phyloP scores from a whole-genome alignment of 257 asterid species.

The Solanum arcanum region DNA sequence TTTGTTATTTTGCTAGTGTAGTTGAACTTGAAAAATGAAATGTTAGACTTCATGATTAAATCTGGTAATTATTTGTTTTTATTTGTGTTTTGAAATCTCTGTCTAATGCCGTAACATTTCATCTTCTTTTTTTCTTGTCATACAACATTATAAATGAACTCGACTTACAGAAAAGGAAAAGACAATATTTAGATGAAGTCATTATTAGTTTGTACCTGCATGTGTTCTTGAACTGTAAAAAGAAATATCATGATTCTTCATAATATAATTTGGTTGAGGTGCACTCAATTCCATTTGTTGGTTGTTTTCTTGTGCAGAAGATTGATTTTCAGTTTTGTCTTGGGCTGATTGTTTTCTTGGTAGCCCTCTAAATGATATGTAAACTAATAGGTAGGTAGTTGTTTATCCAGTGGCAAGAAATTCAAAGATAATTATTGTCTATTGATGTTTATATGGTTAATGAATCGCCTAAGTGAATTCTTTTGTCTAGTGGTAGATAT shows the following conservation, averaged over 20 bases:
- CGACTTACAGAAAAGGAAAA: not conserved
- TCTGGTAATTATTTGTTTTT: not conserved
- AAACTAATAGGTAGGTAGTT: no score
- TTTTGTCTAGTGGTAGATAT: no score
- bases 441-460: not conserved
- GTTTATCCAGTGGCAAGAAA: not conserved
- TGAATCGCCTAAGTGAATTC: not conserved
- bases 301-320: no score
- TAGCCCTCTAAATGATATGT: no score
- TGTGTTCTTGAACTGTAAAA: no score
- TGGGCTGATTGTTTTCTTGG: no score
- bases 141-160: not conserved
- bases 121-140: no score
- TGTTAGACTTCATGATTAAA: not conserved
- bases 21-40: not conserved
- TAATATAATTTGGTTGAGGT: no score
- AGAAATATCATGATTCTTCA: no score
- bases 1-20: not conserved
- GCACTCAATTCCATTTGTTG: no score
- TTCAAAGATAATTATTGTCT: not conserved
- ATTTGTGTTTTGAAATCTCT: not conserved
- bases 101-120: not conserved
- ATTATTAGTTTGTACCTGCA: no score
- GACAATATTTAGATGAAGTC: not conserved
- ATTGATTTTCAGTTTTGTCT: no score